These are phyloP conservation scores for Suhomyces sp. DNA, from an alignment of 805 yeast species.

Conservation along the genomic window DNA sequence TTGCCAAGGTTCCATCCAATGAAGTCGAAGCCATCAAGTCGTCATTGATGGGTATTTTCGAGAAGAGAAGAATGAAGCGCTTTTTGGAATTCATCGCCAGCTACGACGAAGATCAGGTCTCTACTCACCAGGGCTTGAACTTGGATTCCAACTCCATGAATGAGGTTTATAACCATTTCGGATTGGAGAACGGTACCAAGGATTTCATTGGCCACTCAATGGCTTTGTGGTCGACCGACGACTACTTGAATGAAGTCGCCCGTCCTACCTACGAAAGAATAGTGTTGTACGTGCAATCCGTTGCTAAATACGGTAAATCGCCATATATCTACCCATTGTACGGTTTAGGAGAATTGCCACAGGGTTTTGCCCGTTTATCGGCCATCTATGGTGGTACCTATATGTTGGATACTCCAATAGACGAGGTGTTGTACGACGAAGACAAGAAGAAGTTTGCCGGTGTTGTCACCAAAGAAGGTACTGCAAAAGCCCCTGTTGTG, in stretches of 20 bases:
- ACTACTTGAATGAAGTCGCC: slow-evolving; percentile 83
- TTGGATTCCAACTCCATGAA: slow-evolving; percentile 88
- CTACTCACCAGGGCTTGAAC: slow-evolving; percentile 84
- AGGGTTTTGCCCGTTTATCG: slow-evolving; percentile 93
- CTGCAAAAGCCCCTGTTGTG: slow-evolving; percentile 86
- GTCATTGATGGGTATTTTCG: slow-evolving; percentile 92
- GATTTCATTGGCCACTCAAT: slow-evolving; percentile 98
- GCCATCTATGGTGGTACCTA: slow-evolving; percentile 98
- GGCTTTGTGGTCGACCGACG: slow-evolving; percentile 96
- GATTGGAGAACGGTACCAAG: slow-evolving; percentile 87
- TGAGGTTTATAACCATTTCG: slow-evolving; percentile 83
- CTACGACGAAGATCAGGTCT: slow-evolving; percentile 71
- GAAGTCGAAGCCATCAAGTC: slow-evolving; percentile 89
- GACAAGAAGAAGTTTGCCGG: slow-evolving; percentile 60
- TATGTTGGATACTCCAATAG: slow-evolving; percentile 95
- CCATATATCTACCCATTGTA: slow-evolving; percentile 95
- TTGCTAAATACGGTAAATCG: slow-evolving; percentile 92
- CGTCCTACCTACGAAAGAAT: slow-evolving; percentile 88
- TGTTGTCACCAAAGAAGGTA: slow-evolving; percentile 87
- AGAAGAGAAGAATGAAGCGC: slow-evolving; percentile 90
- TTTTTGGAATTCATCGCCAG: slow-evolving; percentile 84
- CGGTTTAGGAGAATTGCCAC: slow-evolving; percentile 98
- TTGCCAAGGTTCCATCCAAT: slow-evolving; percentile 92
- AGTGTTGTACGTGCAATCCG: slow-evolving; percentile 79
- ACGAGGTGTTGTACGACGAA: slow-evolving; percentile 76